Evolutionary conservation across 495 filamentous ascomycete genomes (phyloP), one percentile per base, ranked within the genome.

Genomic region (Beverwykella pulmonaria): DNA sequence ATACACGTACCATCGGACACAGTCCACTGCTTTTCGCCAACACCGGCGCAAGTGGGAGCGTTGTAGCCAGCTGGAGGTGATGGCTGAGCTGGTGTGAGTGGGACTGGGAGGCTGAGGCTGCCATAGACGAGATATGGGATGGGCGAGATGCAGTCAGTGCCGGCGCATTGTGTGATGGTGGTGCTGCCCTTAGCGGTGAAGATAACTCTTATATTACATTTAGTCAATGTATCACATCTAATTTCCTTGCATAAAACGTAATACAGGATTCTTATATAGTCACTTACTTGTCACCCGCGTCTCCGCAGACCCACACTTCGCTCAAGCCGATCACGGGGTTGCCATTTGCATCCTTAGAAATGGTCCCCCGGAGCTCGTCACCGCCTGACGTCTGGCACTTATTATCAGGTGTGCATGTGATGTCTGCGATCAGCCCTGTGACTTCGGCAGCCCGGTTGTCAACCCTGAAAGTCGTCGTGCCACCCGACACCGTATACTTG

Each of bases 71-170:
- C 5, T n/a, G 59, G 59, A 26, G 59, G 46, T 20, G 27, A 23
- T 17, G 59, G 44, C 47, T 60, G 57, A 5, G 39, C 26, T 39
- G 59, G 59, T 8, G 59, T 61, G n/a, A 61, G 48, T 25, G 59
- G 59, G 20, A 61, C 22, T 14, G 59, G 59, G 29, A 61, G 59
- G 19, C 29, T 53, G 20, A 61, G 48, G 14, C 23, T 61, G 6
- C 59, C 59, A 26, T 20, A 22, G 9, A 41, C 47, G 29, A 61
- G 46, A 53, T 61, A 61, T 9, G 59, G 36, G 19, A 61, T 61
- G 2, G 59, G 47, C 5, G 59, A 61, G 1, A 44, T 20, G 20
- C 59, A 61, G 14, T 61, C 29, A 41, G 3, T 9, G 15, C 59
- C 47, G 2, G 48, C n/a, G 27, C 59, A 61, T 25, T 41, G 39